Percentiles rank a stretch among this genome's conserved stretches.
These are phyloP conservation scores for Carex littledalei DNA, from an alignment of 176 grass and related monocot genomes.

Conservation along the genomic window DNA sequence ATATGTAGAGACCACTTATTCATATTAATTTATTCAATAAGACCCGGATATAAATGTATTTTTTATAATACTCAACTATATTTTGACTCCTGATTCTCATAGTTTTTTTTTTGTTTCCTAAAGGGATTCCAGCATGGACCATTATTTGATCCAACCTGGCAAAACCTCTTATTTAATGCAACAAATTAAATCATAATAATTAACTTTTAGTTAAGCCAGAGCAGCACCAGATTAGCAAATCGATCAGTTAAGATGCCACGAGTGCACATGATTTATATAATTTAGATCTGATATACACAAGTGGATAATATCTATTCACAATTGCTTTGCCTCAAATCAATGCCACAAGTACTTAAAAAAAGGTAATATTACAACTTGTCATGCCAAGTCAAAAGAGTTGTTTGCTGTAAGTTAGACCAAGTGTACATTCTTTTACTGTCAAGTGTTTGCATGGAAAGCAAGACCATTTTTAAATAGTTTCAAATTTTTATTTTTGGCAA, in stretches of 20 bases:
- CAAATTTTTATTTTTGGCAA: neutral
- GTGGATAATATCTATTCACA: neutral
- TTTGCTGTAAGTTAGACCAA: neutral
- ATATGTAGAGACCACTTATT: too few relatives aligned
- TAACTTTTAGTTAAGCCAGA: neutral
- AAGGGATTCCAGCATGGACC: neutral
- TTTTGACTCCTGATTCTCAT: neutral
- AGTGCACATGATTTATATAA: slow-evolving; percentile 13
- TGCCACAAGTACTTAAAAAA: neutral
- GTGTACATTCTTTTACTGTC: neutral
- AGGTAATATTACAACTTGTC: neutral
- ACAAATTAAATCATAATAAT: slow-evolving; percentile 1
- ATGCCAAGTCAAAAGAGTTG: neutral
- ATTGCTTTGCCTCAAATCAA: neutral
- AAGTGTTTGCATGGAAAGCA: slow-evolving; percentile 10
- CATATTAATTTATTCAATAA: neutral
- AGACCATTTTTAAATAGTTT: neutral
- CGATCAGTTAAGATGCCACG: neutral
- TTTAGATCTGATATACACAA: neutral
- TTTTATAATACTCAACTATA: neutral
- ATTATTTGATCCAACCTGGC: neutral
- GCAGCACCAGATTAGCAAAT: neutral
- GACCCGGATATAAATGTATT: neutral
- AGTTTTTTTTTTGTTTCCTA: neutral
- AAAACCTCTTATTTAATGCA: neutral